These are phyloP conservation scores for Karstenula rhodostoma DNA, from an alignment of 2,329 filamentous ascomycete genomes.

Conservation along the genomic window DNA sequence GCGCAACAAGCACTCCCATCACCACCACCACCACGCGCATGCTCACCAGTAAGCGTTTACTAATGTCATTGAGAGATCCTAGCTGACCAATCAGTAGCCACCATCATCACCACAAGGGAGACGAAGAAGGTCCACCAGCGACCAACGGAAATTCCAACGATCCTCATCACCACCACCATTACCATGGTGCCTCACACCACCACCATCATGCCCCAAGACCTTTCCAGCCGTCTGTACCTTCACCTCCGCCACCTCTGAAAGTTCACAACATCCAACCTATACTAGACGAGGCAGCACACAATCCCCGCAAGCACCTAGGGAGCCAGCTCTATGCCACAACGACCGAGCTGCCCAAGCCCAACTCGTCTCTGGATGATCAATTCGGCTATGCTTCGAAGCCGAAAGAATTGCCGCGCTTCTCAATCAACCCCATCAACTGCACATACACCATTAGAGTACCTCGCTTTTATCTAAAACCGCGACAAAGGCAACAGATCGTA, in stretches of 20 bases:
- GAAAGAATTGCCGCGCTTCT: slow-evolving; percentile 77
- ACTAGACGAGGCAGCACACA: slow-evolving; percentile 73
- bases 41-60: slow-evolving; percentile 58
- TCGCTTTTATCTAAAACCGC: slow-evolving; percentile 74
- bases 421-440: slow-evolving; percentile 80
- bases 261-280: slow-evolving; percentile 66
- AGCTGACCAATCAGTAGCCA: slow-evolving; percentile 43
- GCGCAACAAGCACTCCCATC: slow-evolving; percentile 62
- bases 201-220: slow-evolving; percentile 44
- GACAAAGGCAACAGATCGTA: slow-evolving; percentile 83
- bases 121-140: slow-evolving; percentile 55
- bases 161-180: slow-evolving; percentile 50
- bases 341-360: slow-evolving; percentile 59
- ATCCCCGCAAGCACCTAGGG: slow-evolving; percentile 81
- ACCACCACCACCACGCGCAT: slow-evolving; percentile 67
- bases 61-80: slow-evolving; percentile 10
- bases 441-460: slow-evolving; percentile 89
- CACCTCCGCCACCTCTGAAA: slow-evolving; percentile 68
- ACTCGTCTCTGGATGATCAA: slow-evolving; percentile 58
- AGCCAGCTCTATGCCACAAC: slow-evolving; percentile 81
- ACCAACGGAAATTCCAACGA: slow-evolving; percentile 37
- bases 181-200: slow-evolving; percentile 46
- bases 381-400: slow-evolving; percentile 69
- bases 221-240: slow-evolving; percentile 34
- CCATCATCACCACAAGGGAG: slow-evolving; percentile 63